Evolutionary conservation across 495 filamentous ascomycete species (phyloP).

Genomic region (Penicillium coffeae): DNA sequence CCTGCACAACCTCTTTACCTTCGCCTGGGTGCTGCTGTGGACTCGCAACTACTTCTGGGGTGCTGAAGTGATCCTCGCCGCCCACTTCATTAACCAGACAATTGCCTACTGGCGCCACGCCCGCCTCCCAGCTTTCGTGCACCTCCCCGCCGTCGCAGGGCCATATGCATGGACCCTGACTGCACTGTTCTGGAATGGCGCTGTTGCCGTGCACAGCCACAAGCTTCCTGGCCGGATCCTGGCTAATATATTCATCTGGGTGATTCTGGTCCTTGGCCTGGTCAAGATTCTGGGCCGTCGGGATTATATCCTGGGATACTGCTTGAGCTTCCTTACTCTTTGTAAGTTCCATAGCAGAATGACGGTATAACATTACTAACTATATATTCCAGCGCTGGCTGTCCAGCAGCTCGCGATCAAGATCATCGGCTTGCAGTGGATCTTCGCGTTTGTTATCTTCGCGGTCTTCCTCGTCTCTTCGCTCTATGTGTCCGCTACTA

Average conservation of each 20-base stretch:
- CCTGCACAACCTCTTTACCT: slow-evolving; percentile 73
- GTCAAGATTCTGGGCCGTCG: slow-evolving; percentile 67
- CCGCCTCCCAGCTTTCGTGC: slow-evolving; percentile 63
- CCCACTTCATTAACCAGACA: slow-evolving; percentile 77
- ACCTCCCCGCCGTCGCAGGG: slow-evolving; percentile 66
- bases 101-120: slow-evolving; percentile 75
- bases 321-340: slow-evolving; percentile 65
- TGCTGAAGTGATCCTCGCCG: slow-evolving; percentile 67
- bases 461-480: slow-evolving; percentile 64
- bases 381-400: slow-evolving; percentile 53
- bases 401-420: slow-evolving; percentile 70
- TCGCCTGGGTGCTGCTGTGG: slow-evolving; percentile 79
- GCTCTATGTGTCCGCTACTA: slow-evolving; percentile 59
- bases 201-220: slow-evolving; percentile 62
- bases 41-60: slow-evolving; percentile 66
- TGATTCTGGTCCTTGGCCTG: slow-evolving; percentile 65
- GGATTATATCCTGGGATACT: slow-evolving; percentile 82
- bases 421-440: slow-evolving; percentile 78
- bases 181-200: slow-evolving; percentile 82
- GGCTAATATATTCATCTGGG: slow-evolving; percentile 85
- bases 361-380: neutral
- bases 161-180: slow-evolving; percentile 83
- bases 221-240: slow-evolving; percentile 65
- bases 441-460: slow-evolving; percentile 85
- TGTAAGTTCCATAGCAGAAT: slow-evolving; percentile 38